Evolutionary conservation across 2,329 filamentous ascomycete species (phyloP).

Genomic region (Cordyceps fumosorosea): DNA sequence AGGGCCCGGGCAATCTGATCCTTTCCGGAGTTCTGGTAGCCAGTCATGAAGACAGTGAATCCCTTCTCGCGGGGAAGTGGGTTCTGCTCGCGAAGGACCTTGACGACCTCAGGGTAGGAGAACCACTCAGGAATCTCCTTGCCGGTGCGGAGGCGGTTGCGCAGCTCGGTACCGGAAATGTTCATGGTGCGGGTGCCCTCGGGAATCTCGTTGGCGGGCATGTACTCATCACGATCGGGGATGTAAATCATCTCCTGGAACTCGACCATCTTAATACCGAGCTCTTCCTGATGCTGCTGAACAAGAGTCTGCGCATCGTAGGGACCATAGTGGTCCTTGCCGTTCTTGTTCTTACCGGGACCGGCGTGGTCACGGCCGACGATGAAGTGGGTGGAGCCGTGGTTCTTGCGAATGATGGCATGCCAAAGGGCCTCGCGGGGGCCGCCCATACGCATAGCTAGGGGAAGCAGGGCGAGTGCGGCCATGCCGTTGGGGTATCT

Average conservation of each 20-base stretch:
- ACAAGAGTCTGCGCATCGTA: slow-evolving; percentile 96
- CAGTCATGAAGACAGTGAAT: slow-evolving; percentile 97
- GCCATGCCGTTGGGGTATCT: slow-evolving; percentile 99
- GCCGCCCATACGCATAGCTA: slow-evolving; percentile 99
- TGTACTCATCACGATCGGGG: slow-evolving; percentile 94
- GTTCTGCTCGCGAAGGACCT: slow-evolving; percentile 92
- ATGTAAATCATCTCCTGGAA: slow-evolving; percentile 99
- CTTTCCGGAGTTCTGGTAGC: slow-evolving; percentile 95
- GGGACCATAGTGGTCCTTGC: slow-evolving; percentile 93
- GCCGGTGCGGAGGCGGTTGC: slow-evolving; percentile 81
- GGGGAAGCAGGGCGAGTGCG: slow-evolving; percentile 83
- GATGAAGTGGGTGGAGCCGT: slow-evolving; percentile 98
- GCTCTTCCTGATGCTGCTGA: slow-evolving; percentile 92
- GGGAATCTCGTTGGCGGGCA: slow-evolving; percentile 82
- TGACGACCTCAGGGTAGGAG: slow-evolving; percentile 98
- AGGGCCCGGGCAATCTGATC: slow-evolving; percentile 92
- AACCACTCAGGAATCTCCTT: slow-evolving; percentile 98
- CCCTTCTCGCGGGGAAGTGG: slow-evolving; percentile 85
- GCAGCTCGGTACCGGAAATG: slow-evolving; percentile 86
- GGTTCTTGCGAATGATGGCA: slow-evolving; percentile 99
- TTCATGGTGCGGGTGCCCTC: slow-evolving; percentile 78
- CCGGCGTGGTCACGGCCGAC: slow-evolving; percentile 97
- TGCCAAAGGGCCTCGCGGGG: slow-evolving; percentile 99
- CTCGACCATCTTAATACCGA: slow-evolving; percentile 96
- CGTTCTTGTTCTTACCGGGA: slow-evolving; percentile 96